Evolutionary conservation across 345 rosid genomes (phyloP), one percentile per base, ranked within the genome.

Genomic region (Syzygium jambos): DNA sequence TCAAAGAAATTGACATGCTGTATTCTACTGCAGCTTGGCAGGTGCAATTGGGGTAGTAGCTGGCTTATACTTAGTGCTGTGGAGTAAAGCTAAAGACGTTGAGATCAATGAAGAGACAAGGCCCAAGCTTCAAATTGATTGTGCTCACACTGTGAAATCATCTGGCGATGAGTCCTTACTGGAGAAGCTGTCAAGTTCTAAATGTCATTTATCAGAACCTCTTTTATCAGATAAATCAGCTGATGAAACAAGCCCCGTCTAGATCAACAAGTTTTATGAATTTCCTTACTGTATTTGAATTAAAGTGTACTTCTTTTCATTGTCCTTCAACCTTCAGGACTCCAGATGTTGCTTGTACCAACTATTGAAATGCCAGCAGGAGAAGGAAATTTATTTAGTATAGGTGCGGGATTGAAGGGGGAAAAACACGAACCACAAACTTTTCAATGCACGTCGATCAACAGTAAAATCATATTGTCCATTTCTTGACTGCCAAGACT

Each of bases 41-140:
- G 91, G 93, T 41, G 90, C 91, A 22, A 51, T 84, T 59, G 90
- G 9, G 43, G 87, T 89, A 51, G 87, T 90, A 46, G 49, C 53
- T 78, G 90, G 92, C 22, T 65, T 89, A 51, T 90, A 89, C 29
- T 41, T 73, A 3, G 90, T 90, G 41, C 52, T 90, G 34, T 89
- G 90, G 90, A 92, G 93, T 3, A 91, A 90, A 91, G 89, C 90
- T 27, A 73, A 87, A 77, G 93, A 91, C 27, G 83, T 55, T 29
- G 87, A 77, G 29, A 59, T 41, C 46, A 88, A 9, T 85, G 46
- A 23, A 29, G 30, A 63, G 11, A 52, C n/a, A 34, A 25, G 34
- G 5, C 84, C 56, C 51, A 54, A n/a, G 51, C 61, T 61, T 21
- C 84, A 82, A 78, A 51, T 85, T 84, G 86, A 87, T 54, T 85